A percentile compares a stretch with the other conserved stretches of the same genome.
Evolutionary conservation across 371 early-diverging fungal genomes (phyloP).

Genomic region (Mucor velutinosus): DNA sequence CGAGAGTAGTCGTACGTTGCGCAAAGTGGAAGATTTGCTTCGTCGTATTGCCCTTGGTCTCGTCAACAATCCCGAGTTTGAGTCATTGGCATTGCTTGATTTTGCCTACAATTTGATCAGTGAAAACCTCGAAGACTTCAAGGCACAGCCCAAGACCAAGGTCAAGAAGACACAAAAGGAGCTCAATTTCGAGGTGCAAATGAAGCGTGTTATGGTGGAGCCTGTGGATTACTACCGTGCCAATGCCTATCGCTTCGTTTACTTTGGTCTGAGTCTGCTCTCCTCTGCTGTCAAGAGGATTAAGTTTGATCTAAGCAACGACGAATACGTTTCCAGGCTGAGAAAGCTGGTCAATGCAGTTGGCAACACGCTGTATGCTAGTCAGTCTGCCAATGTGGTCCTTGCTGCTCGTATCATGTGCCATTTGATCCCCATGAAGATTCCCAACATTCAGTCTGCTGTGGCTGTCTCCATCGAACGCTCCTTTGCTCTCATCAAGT

Average conservation of each 20-base stretch:
- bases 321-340: slow-evolving; percentile 65
- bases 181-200: slow-evolving; percentile 72
- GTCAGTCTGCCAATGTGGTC: slow-evolving; percentile 69
- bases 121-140: slow-evolving; percentile 72
- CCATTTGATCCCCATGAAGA: slow-evolving; percentile 64
- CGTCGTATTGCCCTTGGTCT: slow-evolving; percentile 77
- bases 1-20: slow-evolving; percentile 70
- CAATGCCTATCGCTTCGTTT: slow-evolving; percentile 89
- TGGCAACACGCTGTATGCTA: slow-evolving; percentile 82
- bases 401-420: slow-evolving; percentile 74
- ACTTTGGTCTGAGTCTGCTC: slow-evolving; percentile 86
- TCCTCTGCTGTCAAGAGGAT: slow-evolving; percentile 69
- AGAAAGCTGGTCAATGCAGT: slow-evolving; percentile 82
- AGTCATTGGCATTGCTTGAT: slow-evolving; percentile 67
- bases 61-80: slow-evolving; percentile 73
- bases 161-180: slow-evolving; percentile 56
- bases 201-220: slow-evolving; percentile 56
- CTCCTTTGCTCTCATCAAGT: slow-evolving; percentile 71
- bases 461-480: slow-evolving; percentile 79
- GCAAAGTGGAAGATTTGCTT: slow-evolving; percentile 81
- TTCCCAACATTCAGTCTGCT: slow-evolving; percentile 67
- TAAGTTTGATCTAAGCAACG: slow-evolving; percentile 59
- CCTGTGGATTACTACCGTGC: slow-evolving; percentile 66
- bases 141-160: slow-evolving; percentile 50
- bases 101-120: slow-evolving; percentile 84